Conservation (phyloP, 371 early-diverging fungal genomes). For the Lichtheimia ramosa region DNA sequence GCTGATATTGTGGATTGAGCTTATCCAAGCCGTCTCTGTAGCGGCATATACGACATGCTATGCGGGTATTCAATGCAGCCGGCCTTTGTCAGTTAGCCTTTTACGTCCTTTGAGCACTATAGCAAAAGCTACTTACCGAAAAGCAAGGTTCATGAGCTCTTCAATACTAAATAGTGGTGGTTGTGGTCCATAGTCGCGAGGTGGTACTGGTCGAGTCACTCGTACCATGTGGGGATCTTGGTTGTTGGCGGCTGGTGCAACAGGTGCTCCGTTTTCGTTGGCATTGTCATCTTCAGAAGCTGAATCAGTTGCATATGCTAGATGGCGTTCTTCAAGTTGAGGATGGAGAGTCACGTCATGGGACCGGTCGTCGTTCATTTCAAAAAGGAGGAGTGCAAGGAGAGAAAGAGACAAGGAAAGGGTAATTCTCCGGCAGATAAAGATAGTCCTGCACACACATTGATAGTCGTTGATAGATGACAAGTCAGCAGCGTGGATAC, state of each 20-base stretch:
- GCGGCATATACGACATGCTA: conserved; percentile 78
- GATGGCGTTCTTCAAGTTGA: conserved; percentile 5
- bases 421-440: not conserved
- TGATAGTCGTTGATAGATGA: too few species aligned
- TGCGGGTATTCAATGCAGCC: conserved; percentile 69
- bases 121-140: conserved; percentile 25
- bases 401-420: not conserved
- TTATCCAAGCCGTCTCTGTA: conserved; percentile 70
- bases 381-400: not conserved
- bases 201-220: conserved; percentile 39
- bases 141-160: conserved; percentile 37
- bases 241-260: conserved; percentile 9
- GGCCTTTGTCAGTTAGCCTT: conserved; percentile 47
- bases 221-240: conserved; percentile 28
- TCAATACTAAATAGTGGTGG: conserved; percentile 23
- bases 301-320: not conserved
- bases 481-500: too few species aligned
- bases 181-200: conserved; percentile 34
- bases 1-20: conserved; percentile 72
- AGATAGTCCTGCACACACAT: too few species aligned
- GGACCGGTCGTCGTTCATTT: not conserved
- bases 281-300: conserved; percentile 18
- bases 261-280: conserved; percentile 4
- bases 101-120: not conserved
- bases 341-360: conserved; percentile 9